Evolutionary conservation across 192 early-diverging fungal species (phyloP), one percentile per base, ranked within the genome.

Genomic region (Coemansia sp.): DNA sequence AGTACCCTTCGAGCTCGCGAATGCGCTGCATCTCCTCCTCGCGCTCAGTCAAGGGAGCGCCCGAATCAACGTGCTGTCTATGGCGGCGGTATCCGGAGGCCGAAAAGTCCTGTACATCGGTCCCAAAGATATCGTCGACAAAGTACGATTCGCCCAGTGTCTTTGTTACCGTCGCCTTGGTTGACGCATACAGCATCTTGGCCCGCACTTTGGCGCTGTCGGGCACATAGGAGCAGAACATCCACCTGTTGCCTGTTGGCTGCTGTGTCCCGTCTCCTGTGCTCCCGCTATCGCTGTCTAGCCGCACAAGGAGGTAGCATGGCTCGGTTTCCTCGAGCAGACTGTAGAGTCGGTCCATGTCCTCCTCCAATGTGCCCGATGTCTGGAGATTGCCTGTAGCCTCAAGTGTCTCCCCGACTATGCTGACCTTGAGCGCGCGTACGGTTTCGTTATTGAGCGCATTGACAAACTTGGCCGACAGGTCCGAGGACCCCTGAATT

Each of bases 171-270:
- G 92, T 88, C 9, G 91, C 90, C 61, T 91, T 88, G 21, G 92
- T 89, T 7, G 95, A 88, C 11, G 97, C 94, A 68, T 96, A 95
- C 41, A 99, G 83, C 95, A 97, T 99, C 76, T 98, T 97, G 60
- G 93, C 90, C 22, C 95, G 85, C 36, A 97, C 90, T 40, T 84
- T 85, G 26, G 93, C 90, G 32, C 84, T 48, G 68, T 96, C 95
- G 2, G 94, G 94, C 7, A 94, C 90, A 75, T 89, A 94, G 39
- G 87, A 77, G 51, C 91, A 73, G 47, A 96, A 84, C 47, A 92
- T 79, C 94, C 94, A 96, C 39, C 64, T 72, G 43, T 32, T 42
- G 12, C 26, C 47, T 3, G 26, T 26, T 26, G 26, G 26, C 26
- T 26, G 26, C 26, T 26, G 26, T 26, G 26, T 26, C 3, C 26